These are phyloP conservation scores for Immersiporthe knoxdaviesiana DNA, from an alignment of 2,329 filamentous ascomycete genomes.

Conservation along the genomic window DNA sequence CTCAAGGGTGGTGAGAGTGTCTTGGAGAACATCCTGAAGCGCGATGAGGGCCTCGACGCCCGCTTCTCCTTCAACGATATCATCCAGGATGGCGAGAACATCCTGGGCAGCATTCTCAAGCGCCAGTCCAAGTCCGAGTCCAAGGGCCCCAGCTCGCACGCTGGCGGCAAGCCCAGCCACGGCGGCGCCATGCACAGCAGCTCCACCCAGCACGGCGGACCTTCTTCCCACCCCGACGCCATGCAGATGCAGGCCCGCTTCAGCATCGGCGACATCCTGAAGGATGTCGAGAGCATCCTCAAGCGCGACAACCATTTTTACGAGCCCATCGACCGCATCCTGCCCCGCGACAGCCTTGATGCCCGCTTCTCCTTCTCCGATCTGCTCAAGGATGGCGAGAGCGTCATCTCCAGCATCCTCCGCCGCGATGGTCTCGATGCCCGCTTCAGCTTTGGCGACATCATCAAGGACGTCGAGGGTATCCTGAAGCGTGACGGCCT, in stretches of 20 bases:
- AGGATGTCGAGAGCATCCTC: conserved; percentile 13
- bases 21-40: neutral
- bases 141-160: neutral
- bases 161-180: neutral
- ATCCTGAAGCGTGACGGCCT: conserved; percentile 11
- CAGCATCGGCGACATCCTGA: conserved; percentile 13
- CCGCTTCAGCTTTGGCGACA: conserved; percentile 13
- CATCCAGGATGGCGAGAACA: neutral
- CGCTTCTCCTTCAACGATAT: neutral
- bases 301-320: conserved; percentile 1
- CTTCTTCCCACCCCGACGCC: neutral
- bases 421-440: neutral
- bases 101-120: neutral
- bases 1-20: neutral
- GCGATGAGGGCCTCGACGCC: neutral
- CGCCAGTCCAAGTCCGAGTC: neutral
- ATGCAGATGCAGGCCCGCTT: conserved; percentile 9
- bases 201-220: neutral
- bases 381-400: conserved; percentile 1
- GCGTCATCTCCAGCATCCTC: neutral
- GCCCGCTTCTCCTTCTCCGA: conserved; percentile 13
- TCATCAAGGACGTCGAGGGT: conserved; percentile 8
- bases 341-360: conserved; percentile 8
- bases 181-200: neutral
- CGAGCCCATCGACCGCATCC: conserved; percentile 5